Percentiles rank a stretch among this genome's conserved stretches.
phyloP scores from a whole-genome alignment of 352 stramenopile species.

The Globisporangium yorkense region DNA sequence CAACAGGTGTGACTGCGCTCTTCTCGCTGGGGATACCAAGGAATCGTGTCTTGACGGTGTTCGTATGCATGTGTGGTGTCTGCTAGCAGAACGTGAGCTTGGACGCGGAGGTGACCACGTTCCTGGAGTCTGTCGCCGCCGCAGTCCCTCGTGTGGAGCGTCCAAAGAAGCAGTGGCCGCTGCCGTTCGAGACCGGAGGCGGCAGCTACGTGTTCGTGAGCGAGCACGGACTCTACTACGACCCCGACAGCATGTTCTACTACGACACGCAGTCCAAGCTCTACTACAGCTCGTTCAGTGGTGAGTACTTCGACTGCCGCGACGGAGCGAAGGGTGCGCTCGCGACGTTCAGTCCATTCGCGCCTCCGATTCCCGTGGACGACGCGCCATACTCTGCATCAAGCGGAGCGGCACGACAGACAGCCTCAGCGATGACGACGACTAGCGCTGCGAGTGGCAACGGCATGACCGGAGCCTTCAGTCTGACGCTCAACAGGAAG shows the following conservation, averaged over 20 bases:
- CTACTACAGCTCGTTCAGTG: conserved; percentile 70
- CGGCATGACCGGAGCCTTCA: conserved; percentile 15
- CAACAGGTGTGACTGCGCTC: neutral
- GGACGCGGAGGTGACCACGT: conserved; percentile 48
- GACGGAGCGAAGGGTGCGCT: conserved; percentile 14
- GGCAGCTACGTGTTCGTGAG: conserved; percentile 70
- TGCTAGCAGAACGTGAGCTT: conserved; percentile 16
- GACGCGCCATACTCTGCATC: conserved; percentile 23
- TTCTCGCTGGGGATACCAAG: neutral
- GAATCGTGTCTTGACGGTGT: neutral
- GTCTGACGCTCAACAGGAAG: conserved; percentile 34
- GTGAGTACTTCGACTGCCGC: conserved; percentile 54
- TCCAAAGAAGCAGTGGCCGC: conserved; percentile 74
- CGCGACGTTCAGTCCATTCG: conserved; percentile 41
- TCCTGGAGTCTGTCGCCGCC: conserved; percentile 55
- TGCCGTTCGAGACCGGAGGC: conserved; percentile 70
- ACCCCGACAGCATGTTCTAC: conserved; percentile 82
- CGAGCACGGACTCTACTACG: conserved; percentile 71
- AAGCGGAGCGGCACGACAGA: neutral
- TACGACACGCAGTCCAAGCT: conserved; percentile 69
- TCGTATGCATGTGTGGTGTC: neutral
- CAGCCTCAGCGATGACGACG: neutral
- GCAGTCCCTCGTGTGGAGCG: conserved; percentile 40
- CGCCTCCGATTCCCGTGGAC: conserved; percentile 43
- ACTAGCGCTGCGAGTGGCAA: neutral